Conservation (phyloP, 495 filamentous ascomycete species). For the Neurospora terricola region DNA sequence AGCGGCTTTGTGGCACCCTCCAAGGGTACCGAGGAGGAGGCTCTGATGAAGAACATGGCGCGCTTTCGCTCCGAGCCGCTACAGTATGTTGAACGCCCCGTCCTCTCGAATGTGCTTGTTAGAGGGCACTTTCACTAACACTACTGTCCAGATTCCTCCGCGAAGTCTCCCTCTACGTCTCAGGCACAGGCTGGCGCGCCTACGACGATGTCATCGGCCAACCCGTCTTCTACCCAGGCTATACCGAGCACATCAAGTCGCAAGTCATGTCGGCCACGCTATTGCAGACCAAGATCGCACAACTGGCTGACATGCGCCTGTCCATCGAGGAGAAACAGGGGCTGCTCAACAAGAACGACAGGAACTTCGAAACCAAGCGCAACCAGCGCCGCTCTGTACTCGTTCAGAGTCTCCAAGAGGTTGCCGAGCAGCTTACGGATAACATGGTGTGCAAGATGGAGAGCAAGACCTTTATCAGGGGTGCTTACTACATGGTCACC, state of each 20-base stretch:
- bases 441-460: constrained; percentile 99
- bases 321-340: constrained; percentile 67
- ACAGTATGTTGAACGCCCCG: constrained; percentile 28
- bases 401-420: constrained; percentile 50
- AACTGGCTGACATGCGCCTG: constrained; percentile 66
- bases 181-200: constrained; percentile 83
- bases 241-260: constrained; percentile 78
- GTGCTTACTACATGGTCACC: constrained; percentile 81
- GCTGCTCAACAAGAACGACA: constrained; percentile 45
- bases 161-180: constrained; percentile 83
- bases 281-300: constrained; percentile 60
- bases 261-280: constrained; percentile 64
- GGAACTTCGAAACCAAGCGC: constrained; percentile 44
- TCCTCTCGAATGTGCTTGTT: not conserved
- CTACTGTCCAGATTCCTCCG: constrained; percentile 64
- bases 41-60: constrained; percentile 71
- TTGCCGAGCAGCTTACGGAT: constrained; percentile 75
- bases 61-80: constrained; percentile 56
- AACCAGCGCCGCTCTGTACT: constrained; percentile 53
- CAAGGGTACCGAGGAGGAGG: constrained; percentile 43
- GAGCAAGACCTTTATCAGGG: constrained; percentile 82
- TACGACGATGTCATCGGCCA: constrained; percentile 88
- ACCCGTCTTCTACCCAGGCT: constrained; percentile 86
- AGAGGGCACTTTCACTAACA: not conserved
- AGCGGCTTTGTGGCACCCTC: constrained; percentile 55